Conservation (phyloP, 495 filamentous ascomycete genomes). For the Xylaria castorea region DNA sequence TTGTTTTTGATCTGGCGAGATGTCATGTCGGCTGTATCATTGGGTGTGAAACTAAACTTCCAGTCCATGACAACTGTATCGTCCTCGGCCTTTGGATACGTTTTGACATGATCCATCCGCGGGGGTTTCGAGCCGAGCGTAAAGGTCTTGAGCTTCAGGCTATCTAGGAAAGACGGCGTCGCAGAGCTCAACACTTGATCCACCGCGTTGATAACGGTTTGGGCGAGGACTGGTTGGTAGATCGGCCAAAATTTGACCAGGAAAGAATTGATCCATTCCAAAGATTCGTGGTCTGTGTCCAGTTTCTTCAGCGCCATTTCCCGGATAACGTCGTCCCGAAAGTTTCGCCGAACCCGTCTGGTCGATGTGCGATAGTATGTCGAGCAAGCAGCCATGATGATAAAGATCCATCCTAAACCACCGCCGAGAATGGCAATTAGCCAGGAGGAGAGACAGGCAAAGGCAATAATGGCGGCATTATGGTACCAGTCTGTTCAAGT, state of each 20-base stretch:
- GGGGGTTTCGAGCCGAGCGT: slow-evolving; percentile 94
- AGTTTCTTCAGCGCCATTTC: slow-evolving; percentile 88
- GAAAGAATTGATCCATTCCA: slow-evolving; percentile 99
- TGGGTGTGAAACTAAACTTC: slow-evolving; percentile 99
- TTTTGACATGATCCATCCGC: slow-evolving; percentile 95
- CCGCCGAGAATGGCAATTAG: slow-evolving; percentile 86
- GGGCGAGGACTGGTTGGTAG: slow-evolving; percentile 89
- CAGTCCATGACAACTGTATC: slow-evolving; percentile 98
- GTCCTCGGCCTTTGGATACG: slow-evolving; percentile 93
- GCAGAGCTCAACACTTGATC: slow-evolving; percentile 93
- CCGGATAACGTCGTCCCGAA: slow-evolving; percentile 91
- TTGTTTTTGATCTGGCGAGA: slow-evolving; percentile 88
- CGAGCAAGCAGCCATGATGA: slow-evolving; percentile 88
- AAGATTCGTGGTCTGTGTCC: slow-evolving; percentile 89
- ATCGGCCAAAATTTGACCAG: slow-evolving; percentile 99
- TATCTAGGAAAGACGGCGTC: slow-evolving; percentile 92
- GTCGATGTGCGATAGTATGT: slow-evolving; percentile 98
- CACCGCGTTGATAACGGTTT: slow-evolving; percentile 89
- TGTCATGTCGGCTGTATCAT: slow-evolving; percentile 91
- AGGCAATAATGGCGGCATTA: slow-evolving; percentile 89
- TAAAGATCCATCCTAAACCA: slow-evolving; percentile 89
- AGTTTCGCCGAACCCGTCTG: slow-evolving; percentile 91
- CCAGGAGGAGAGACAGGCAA: slow-evolving; percentile 92
- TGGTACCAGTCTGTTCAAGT: slow-evolving; percentile 90
- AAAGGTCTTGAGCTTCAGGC: slow-evolving; percentile 88